These are phyloP conservation scores for Pseudogymnoascus sp. DNA, from an alignment of 2,329 filamentous ascomycete genomes.

Conservation along the genomic window DNA sequence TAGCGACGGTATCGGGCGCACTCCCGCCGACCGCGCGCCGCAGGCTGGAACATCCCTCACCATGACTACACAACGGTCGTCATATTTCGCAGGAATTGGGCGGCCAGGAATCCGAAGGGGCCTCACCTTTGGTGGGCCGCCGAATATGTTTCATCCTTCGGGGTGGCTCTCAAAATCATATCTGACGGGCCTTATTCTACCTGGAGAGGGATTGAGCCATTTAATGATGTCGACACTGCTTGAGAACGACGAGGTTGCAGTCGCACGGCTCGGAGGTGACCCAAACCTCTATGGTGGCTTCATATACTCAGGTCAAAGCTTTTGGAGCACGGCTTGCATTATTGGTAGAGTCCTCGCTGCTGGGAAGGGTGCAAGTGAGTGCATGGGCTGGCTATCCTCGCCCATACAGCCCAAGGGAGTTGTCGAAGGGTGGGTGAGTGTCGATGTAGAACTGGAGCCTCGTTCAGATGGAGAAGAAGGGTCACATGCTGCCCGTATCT, in stretches of 20 bases:
- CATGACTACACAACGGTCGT: slow-evolving; percentile 21
- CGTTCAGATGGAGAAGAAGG: slow-evolving; percentile 40
- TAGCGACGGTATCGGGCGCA: slow-evolving; percentile 21
- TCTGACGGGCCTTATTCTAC: slow-evolving; percentile 56
- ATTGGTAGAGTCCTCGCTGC: slow-evolving; percentile 58
- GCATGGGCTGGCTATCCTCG: slow-evolving; percentile 62
- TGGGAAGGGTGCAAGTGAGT: slow-evolving; percentile 52
- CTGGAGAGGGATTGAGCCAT: slow-evolving; percentile 54
- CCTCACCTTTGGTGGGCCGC: slow-evolving; percentile 36
- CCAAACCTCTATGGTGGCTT: slow-evolving; percentile 59
- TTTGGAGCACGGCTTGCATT: slow-evolving; percentile 61
- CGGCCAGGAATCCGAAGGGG: slow-evolving; percentile 19
- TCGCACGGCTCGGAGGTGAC: slow-evolving; percentile 49
- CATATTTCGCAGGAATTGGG: slow-evolving; percentile 25
- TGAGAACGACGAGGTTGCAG: slow-evolving; percentile 54
- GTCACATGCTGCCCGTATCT: slow-evolving; percentile 49
- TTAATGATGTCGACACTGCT: slow-evolving; percentile 58
- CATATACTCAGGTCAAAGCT: slow-evolving; percentile 54
- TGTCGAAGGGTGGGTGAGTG: slow-evolving; percentile 50
- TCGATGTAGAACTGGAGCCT: slow-evolving; percentile 45
- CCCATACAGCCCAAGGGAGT: slow-evolving; percentile 46
- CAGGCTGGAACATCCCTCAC: slow-evolving; percentile 23
- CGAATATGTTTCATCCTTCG: slow-evolving; percentile 48
- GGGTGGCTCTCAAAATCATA: slow-evolving; percentile 64
- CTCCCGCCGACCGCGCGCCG: slow-evolving; percentile 12